phyloP scores from a whole-genome alignment of 2,329 filamentous ascomycete genomes.

The Penicillium sp. region DNA sequence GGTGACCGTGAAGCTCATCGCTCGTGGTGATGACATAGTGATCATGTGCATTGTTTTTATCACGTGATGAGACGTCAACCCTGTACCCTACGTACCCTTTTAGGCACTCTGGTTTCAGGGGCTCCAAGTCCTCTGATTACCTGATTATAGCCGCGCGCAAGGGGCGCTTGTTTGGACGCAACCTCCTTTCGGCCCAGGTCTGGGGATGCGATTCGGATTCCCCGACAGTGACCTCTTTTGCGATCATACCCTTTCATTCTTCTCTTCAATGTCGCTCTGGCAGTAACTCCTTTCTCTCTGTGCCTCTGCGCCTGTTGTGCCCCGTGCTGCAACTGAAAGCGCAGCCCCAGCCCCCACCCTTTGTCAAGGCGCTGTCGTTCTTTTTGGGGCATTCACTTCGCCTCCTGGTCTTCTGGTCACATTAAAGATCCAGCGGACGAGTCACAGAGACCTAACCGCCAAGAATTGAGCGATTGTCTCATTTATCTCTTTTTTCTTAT shows the following conservation, averaged over 20 bases:
- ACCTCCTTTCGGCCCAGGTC: constrained; percentile 40
- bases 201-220: constrained; percentile 28
- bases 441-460: constrained; percentile 1
- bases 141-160: constrained; percentile 41
- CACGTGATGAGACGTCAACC: constrained; percentile 10
- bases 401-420: constrained; percentile 11
- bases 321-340: constrained; percentile 26
- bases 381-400: constrained; percentile 20
- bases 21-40: not conserved
- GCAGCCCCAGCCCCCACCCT: constrained; percentile 24
- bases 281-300: constrained; percentile 34
- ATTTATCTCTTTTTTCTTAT: not conserved
- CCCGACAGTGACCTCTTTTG: constrained; percentile 3
- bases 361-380: constrained; percentile 31
- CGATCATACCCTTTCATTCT: constrained; percentile 16
- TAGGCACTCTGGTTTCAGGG: constrained; percentile 16
- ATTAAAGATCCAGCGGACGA: constrained; percentile 6
- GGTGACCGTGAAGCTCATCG: not conserved
- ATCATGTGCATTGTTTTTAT: not conserved
- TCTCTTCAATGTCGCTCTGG: constrained; percentile 33
- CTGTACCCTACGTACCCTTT: constrained; percentile 17
- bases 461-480: not conserved
- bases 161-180: constrained; percentile 40
- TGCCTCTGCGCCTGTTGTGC: constrained; percentile 23
- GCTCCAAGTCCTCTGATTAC: constrained; percentile 10